phyloP scores from a whole-genome alignment of 2,329 filamentous ascomycete species.

The Aspergillus tubingensis region DNA sequence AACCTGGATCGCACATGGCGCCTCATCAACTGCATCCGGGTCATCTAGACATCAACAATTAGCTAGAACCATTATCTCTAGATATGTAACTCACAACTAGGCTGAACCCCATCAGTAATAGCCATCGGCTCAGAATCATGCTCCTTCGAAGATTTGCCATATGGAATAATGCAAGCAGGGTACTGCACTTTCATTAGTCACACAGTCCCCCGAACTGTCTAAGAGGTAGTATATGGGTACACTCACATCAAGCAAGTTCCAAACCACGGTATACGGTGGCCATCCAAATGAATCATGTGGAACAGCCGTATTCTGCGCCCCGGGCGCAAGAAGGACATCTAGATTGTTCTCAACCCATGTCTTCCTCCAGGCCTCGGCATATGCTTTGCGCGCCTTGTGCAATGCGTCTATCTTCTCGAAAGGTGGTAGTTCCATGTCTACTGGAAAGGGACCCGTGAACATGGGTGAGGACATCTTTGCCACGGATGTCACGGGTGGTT shows the following conservation, averaged over 20 bases:
- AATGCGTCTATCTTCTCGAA: neutral
- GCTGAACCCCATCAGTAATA: constrained; percentile 34
- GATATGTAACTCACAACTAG: constrained; percentile 24
- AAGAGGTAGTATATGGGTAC: neutral
- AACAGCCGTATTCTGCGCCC: constrained; percentile 53
- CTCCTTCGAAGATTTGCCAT: constrained; percentile 44
- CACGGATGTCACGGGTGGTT: neutral
- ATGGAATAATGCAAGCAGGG: constrained; percentile 54
- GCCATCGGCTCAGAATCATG: constrained; percentile 37
- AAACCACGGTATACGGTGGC: constrained; percentile 7
- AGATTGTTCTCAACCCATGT: constrained; percentile 47
- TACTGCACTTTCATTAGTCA: constrained; percentile 39
- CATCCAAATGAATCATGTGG: constrained; percentile 48
- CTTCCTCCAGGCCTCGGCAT: constrained; percentile 26
- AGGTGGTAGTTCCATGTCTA: neutral
- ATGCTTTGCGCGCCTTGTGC: neutral
- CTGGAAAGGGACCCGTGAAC: neutral
- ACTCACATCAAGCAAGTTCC: neutral
- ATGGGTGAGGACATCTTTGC: neutral
- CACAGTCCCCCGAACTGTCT: too few species aligned
- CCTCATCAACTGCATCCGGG: constrained; percentile 43
- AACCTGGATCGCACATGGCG: constrained; percentile 52
- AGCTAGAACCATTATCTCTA: neutral
- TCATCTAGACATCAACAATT: constrained; percentile 37
- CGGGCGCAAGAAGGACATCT: constrained; percentile 52